A percentile compares a stretch with the other conserved stretches of the same genome.
Conservation (phyloP, 164 flowering plant genomes). For the Liquidambar formosana region DNA sequence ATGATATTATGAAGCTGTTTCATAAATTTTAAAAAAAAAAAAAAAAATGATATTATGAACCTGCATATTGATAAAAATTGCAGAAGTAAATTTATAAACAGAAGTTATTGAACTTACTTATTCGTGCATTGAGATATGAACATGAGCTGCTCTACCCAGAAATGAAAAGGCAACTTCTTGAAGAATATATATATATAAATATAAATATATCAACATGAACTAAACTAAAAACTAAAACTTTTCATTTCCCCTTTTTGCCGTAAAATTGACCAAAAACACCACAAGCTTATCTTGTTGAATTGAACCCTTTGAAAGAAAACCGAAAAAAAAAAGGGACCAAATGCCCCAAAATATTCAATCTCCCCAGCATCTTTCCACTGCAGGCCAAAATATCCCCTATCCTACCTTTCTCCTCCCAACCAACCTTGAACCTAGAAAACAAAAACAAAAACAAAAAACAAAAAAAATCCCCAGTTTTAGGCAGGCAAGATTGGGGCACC, state of each 20-base stretch:
- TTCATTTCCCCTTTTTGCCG: constrained; percentile 18
- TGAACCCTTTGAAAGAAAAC: constrained; percentile 20
- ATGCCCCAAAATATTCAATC: constrained; percentile 27
- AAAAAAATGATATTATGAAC: no score
- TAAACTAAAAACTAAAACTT: constrained; percentile 20
- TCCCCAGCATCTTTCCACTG: constrained; percentile 22
- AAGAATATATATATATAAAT: not conserved
- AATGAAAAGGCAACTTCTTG: not conserved
- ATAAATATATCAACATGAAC: constrained; percentile 7
- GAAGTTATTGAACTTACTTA: no score
- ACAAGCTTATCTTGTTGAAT: constrained; percentile 18
- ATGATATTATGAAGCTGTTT: no score
- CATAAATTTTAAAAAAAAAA: no score
- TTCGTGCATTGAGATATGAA: no score
- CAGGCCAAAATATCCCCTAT: constrained; percentile 24
- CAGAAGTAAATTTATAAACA: no score
- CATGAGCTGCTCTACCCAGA: not conserved
- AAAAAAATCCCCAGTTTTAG: constrained; percentile 8
- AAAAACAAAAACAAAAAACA: not conserved
- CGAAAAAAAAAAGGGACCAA: constrained; percentile 23
- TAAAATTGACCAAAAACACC: constrained; percentile 26
- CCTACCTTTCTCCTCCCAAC: constrained; percentile 15
- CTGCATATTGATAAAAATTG: no score
- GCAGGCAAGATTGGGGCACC: constrained; percentile 26
- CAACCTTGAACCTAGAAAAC: constrained; percentile 18